phyloP scores from a whole-genome alignment of 805 yeast genomes.

The Naumovozyma castellii region DNA sequence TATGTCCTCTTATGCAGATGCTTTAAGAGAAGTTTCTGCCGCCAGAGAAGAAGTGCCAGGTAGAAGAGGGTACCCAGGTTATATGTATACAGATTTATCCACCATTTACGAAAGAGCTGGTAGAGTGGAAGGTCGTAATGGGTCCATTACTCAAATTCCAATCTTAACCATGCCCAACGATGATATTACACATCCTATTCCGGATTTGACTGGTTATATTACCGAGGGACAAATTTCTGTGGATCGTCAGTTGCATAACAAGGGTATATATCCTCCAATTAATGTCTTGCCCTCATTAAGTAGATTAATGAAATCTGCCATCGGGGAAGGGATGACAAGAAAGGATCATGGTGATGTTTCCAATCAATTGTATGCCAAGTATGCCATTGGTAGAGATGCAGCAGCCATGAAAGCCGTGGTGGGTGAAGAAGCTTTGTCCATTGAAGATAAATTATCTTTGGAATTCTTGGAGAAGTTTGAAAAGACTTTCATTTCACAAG shows the following conservation, averaged over 20 bases:
- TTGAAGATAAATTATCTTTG: slow-evolving; percentile 92
- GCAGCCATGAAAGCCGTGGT: slow-evolving; percentile 99
- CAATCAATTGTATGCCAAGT: slow-evolving; percentile 96
- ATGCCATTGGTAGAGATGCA: slow-evolving; percentile 99
- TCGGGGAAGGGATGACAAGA: slow-evolving; percentile 99
- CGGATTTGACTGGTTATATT: slow-evolving; percentile 98
- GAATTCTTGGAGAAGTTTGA: slow-evolving; percentile 98
- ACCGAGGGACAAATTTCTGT: slow-evolving; percentile 98
- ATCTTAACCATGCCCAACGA: slow-evolving; percentile 99
- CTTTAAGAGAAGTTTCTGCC: slow-evolving; percentile 98
- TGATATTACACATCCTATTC: slow-evolving; percentile 99
- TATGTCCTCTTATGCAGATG: slow-evolving; percentile 99
- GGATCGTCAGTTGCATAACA: slow-evolving; percentile 91
- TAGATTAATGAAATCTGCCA: slow-evolving; percentile 97
- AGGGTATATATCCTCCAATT: slow-evolving; percentile 98
- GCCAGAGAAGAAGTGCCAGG: slow-evolving; percentile 99
- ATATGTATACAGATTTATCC: slow-evolving; percentile 98
- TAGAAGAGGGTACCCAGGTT: slow-evolving; percentile 99
- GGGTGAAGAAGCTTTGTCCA: slow-evolving; percentile 98
- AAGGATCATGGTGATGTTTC: slow-evolving; percentile 99
- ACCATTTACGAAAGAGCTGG: slow-evolving; percentile 99
- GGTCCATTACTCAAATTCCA: slow-evolving; percentile 98
- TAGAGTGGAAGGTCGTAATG: slow-evolving; percentile 98
- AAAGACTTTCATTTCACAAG: slow-evolving; percentile 89
- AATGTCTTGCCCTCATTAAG: slow-evolving; percentile 95